Conservation (phyloP, 208 protist species). For the Trypanosoma avium region DNA sequence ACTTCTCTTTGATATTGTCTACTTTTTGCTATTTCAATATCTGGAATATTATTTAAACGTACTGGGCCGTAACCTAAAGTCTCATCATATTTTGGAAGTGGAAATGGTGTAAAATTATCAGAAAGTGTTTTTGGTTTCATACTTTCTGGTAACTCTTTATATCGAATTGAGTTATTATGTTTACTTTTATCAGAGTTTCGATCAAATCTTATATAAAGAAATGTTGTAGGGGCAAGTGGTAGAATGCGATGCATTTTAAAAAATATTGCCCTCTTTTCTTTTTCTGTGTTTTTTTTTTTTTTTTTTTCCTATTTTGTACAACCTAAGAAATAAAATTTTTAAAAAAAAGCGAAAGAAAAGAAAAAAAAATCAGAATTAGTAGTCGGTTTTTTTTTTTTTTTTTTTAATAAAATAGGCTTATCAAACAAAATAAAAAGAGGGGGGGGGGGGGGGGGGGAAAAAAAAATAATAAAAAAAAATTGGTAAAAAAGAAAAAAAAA, state of each 20-base stretch:
- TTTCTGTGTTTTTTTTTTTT: neutral
- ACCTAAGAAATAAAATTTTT: no score
- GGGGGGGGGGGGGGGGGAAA: no score
- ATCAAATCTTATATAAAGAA: slow-evolving; percentile 27
- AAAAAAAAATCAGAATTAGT: no score
- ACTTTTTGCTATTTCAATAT: slow-evolving; percentile 53
- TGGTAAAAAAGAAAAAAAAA: no score
- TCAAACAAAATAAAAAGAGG: no score
- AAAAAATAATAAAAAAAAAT: no score
- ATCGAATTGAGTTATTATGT: slow-evolving; percentile 17
- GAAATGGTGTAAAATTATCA: slow-evolving; percentile 78
- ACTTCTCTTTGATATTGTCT: slow-evolving; percentile 26
- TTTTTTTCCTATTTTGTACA: neutral
- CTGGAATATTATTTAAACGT: slow-evolving; percentile 72
- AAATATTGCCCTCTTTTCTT: neutral
- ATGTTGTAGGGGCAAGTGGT: slow-evolving; percentile 4
- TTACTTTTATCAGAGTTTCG: neutral
- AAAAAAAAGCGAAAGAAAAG: no score
- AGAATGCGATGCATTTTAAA: slow-evolving; percentile 24
- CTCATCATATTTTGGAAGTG: slow-evolving; percentile 79
- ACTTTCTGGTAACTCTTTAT: slow-evolving; percentile 42
- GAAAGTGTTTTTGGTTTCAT: slow-evolving; percentile 70
- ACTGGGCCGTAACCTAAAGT: slow-evolving; percentile 78
- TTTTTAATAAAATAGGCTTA: no score
- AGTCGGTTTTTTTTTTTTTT: no score